A percentile compares a stretch with the other conserved stretches of the same genome.
These are phyloP conservation scores for Pseudomassariella vexata DNA, from an alignment of 2,329 filamentous ascomycete genomes.

Conservation along the genomic window DNA sequence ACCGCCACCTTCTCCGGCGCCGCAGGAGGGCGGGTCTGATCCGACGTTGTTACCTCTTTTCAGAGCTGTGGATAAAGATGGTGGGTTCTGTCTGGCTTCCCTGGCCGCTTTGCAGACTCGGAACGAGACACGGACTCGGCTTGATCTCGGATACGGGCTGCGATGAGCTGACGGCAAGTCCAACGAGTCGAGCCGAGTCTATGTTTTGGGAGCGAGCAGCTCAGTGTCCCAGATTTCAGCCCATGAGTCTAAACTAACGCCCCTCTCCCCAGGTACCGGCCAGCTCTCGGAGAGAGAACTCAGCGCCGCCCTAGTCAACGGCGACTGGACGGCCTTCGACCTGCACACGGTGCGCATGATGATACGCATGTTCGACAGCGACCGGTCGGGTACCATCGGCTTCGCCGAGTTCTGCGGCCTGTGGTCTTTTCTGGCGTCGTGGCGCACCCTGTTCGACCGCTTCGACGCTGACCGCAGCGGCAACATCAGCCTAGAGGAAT, in stretches of 20 bases:
- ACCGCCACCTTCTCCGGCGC: conserved; percentile 60
- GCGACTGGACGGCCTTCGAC: conserved; percentile 93
- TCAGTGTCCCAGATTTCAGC: no score
- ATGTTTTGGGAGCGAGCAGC: no score
- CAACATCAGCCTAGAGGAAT: conserved; percentile 81
- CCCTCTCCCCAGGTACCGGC: conserved; percentile 67
- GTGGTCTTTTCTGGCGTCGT: conserved; percentile 92
- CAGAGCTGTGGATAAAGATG: conserved; percentile 81
- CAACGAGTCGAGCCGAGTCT: no score
- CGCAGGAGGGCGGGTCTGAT: conserved; percentile 52
- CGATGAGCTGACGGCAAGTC: no score
- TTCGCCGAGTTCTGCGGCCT: conserved; percentile 95
- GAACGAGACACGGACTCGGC: no score
- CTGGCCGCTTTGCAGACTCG: background rate
- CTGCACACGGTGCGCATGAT: conserved; percentile 94
- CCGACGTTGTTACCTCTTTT: conserved; percentile 80
- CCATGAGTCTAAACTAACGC: no score
- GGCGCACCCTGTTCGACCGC: conserved; percentile 90
- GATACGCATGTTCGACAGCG: conserved; percentile 98
- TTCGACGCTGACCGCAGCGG: conserved; percentile 86
- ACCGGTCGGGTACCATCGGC: conserved; percentile 81
- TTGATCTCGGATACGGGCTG: no score
- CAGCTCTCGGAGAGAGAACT: conserved; percentile 83
- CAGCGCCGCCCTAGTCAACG: conserved; percentile 86
- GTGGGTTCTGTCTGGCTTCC: conserved; percentile 35